These are phyloP conservation scores for Pseudovirgaria hyperparasitica DNA, from an alignment of 2,329 filamentous ascomycete genomes.

Conservation along the genomic window DNA sequence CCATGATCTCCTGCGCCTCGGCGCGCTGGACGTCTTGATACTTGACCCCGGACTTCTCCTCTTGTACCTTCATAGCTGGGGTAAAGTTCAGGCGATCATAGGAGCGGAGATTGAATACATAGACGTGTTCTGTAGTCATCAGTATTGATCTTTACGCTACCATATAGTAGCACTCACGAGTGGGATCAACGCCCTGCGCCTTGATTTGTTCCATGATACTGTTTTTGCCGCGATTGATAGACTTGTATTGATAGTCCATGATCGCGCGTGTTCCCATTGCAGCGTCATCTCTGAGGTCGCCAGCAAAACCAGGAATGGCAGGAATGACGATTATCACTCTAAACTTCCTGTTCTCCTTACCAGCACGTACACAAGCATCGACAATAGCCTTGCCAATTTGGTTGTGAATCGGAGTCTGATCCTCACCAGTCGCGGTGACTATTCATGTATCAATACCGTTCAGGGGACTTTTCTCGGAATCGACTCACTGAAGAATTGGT, in stretches of 20 bases:
- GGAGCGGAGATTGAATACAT: conserved; percentile 84
- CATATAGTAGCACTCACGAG: too few species aligned
- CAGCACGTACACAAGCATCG: conserved; percentile 71
- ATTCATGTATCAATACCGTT: conserved; percentile 10
- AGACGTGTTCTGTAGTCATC: conserved; percentile 68
- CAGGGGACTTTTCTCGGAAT: not conserved
- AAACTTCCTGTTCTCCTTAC: conserved; percentile 76
- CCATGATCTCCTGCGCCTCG: conserved; percentile 81
- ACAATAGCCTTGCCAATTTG: conserved; percentile 81
- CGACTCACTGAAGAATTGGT: conserved; percentile 77
- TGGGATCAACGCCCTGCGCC: conserved; percentile 63
- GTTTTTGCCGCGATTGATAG: conserved; percentile 79
- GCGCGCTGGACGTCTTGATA: conserved; percentile 82
- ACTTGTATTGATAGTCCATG: conserved; percentile 98
- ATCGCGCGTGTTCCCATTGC: conserved; percentile 78
- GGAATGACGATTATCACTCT: conserved; percentile 83
- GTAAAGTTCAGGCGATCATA: conserved; percentile 90
- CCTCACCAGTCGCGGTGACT: conserved; percentile 77
- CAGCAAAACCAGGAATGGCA: conserved; percentile 85
- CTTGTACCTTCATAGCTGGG: conserved; percentile 56
- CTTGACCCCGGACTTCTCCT: conserved; percentile 67
- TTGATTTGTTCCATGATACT: conserved; percentile 76
- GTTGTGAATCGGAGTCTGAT: conserved; percentile 78
- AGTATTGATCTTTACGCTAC: conserved; percentile 13
- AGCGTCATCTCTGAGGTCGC: conserved; percentile 71